Evolutionary conservation across 2,329 filamentous ascomycete species (phyloP), one percentile per base, ranked within the genome.

Genomic region (Mycosphaerella sp.): DNA sequence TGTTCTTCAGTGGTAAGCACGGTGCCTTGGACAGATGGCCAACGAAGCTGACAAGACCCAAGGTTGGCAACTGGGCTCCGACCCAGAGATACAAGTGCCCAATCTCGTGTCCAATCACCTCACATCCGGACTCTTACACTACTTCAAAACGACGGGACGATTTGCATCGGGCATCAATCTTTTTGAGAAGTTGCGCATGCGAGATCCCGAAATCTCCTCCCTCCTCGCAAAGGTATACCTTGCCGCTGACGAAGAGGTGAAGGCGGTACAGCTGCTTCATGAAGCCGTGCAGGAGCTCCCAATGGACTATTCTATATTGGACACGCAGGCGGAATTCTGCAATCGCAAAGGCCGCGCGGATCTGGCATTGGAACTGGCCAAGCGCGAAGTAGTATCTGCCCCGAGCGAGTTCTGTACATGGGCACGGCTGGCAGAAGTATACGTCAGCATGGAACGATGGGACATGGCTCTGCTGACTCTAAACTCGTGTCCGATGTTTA

Each of bases 401-500:
- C 93, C 93, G 0, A 96, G 90, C 70, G 93, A 98, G 70, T 98
- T 98, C 67, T 88, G 89, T 51, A 97, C 93, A 0, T 98, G 93
- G 93, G 92, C 93, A 54, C 81, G 91, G 54, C 74, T 98, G 59
- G 91, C 91, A 2, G 89, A 97, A 69, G 87, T 97, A 32, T 98
- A 98, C 64, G 88, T 97, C 52, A 82, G 86, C 47, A 82, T 95
- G 73, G 93, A 98, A 69, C 89, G 95, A 68, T 98, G 93, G 90
- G 93, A 97, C 67, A 83, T 97, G 62, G 93, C 93, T 0, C 80
- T 98, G 23, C 84, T 95, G 4, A 97, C 93, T 3, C 79, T 98
- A 49, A 98, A 98, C 74, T 98, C 93, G 14, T 98, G 93, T 71
- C 93, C 93, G 7, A 98, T 98, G 93, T 98, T 98, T 72, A 98